A percentile compares a stretch with the other conserved stretches of the same genome.
Evolutionary conservation across 2,329 filamentous ascomycete genomes (phyloP).

Genomic region (Fusarium sp.): DNA sequence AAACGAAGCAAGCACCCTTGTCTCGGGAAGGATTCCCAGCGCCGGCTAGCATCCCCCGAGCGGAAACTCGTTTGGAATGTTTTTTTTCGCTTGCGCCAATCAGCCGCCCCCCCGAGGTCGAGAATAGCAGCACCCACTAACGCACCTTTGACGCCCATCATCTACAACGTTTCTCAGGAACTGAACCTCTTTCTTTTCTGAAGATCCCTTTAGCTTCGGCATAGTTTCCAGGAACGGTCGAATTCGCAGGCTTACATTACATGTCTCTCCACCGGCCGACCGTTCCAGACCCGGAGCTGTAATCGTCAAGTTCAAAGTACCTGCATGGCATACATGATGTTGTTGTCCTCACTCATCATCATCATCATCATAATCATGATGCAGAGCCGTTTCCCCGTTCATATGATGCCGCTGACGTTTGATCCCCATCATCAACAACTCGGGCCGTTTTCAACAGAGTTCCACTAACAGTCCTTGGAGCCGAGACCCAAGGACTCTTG

Average conservation of each 20-base stretch:
- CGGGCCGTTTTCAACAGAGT: constrained; percentile 30
- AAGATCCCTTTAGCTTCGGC: constrained; percentile 5
- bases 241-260: constrained; percentile 10
- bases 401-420: constrained; percentile 25
- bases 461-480: constrained; percentile 20
- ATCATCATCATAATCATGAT: neutral
- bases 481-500: neutral
- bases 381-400: neutral
- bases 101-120: neutral
- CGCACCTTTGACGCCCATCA: neutral
- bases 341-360: neutral
- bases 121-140: constrained; percentile 26
- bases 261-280: constrained; percentile 9
- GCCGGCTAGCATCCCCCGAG: neutral
- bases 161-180: constrained; percentile 1
- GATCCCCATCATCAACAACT: constrained; percentile 13
- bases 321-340: constrained; percentile 10
- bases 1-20: constrained; percentile 13
- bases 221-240: constrained; percentile 23
- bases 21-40: constrained; percentile 34
- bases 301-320: neutral
- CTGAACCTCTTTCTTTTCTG: neutral
- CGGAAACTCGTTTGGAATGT: constrained; percentile 4
- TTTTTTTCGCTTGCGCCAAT: constrained; percentile 23
- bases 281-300: constrained; percentile 12